Evolutionary conservation across 768 basidiomycete species (phyloP), one percentile per base, ranked within the genome.

Genomic region (Mrakia hoshinonis): DNA sequence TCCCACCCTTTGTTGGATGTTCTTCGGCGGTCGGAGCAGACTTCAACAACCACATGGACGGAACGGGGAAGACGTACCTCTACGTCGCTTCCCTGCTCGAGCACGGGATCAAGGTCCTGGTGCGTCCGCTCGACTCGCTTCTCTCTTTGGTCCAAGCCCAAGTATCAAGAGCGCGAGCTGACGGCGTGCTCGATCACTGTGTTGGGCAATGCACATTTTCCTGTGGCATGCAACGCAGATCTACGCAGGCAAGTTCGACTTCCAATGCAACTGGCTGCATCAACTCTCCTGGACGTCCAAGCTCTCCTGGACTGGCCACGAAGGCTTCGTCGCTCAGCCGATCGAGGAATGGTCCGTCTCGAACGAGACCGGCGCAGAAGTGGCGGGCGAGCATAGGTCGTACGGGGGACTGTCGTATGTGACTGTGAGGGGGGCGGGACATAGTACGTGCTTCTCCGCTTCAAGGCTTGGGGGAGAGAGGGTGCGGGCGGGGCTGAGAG

Each of bases 51-150:
- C 84, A 85, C 70, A 79, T 87, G 76, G 89, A 90, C 79, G 81
- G 20, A 83, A 85, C 73, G 82, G 87, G 54, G 83, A 87, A 78
- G 79, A 86, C 81, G 38, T 78, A 76, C 77, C 73, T 78, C 15
- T 87, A 89, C 77, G 85, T 89, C 70, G 81, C 86, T 0, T 83
- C 82, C 0, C 84, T 92, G 49, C 83, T 92, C 6, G 89, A 92
- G 69, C 84, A 89, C n/a, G 87, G 87, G 0, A 79, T 92, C 20
- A 85, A 86, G 7, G 81, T 90, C 43, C 82, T 92, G 43, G 43
- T 43, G 43, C 43, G 43, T 43, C 43, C 6, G 7, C 15, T 15
- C 15, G 43, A 7, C 43, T 15, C 43, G 7, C 43, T 43, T 7
- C 43, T n/a, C n/a, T n/a, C n/a, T n/a, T n/a, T n/a, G n/a, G n/a